A percentile compares a stretch with the other conserved stretches of the same genome.
Conservation (phyloP, 139 green algal genomes). For the Auxenochlorella pyrenoidosa region DNA sequence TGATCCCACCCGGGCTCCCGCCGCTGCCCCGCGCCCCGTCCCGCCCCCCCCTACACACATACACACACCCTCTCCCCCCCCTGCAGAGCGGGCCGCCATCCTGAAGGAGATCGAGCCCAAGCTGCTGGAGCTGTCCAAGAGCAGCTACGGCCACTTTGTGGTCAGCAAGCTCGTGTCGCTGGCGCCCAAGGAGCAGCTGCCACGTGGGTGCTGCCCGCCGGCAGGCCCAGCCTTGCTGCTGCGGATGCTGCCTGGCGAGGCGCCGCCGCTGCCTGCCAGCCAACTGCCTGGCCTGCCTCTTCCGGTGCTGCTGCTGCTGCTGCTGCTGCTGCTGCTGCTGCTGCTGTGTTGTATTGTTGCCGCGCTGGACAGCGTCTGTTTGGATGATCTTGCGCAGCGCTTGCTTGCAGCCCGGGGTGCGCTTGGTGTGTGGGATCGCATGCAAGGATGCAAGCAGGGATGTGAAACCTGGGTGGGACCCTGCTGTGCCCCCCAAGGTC, state of each 20-base stretch:
- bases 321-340: background rate
- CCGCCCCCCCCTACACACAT: too few relatives aligned
- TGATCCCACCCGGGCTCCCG: too few relatives aligned
- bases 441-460: conserved; percentile 29
- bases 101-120: conserved; percentile 71
- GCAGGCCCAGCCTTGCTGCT: too few relatives aligned
- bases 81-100: conserved; percentile 59
- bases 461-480: conserved; percentile 59
- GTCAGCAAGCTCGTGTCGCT: conserved; percentile 80
- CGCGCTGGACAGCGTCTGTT: too few relatives aligned
- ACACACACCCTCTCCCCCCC: too few relatives aligned
- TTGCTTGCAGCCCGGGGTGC: too few relatives aligned
- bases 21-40: too few relatives aligned
- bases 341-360: too few relatives aligned
- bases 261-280: background rate
- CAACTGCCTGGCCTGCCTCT: background rate
- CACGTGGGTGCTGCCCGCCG: conserved; percentile 60
- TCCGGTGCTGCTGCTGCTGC: background rate
- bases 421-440: background rate
- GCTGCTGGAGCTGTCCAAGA: conserved; percentile 80
- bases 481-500: conserved; percentile 41
- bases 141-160: conserved; percentile 85
- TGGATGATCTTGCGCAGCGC: too few relatives aligned
- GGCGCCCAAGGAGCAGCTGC: conserved; percentile 70
- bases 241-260: too few relatives aligned